Conservation (phyloP, 73 alveolate genomes). For the Blepharisma stoltei region DNA sequence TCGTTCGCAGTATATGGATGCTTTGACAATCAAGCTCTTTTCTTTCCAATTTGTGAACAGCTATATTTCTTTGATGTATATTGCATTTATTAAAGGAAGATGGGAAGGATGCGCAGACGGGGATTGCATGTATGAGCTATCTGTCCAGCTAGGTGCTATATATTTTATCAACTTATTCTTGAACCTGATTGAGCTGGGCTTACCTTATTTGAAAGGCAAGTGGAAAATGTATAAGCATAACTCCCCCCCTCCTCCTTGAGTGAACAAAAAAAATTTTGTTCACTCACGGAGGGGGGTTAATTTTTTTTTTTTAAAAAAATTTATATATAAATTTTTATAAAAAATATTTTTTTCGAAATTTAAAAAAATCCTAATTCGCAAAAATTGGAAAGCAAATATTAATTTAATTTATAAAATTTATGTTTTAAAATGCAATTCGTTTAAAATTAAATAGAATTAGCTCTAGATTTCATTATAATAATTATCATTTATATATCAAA, state of each 20-base stretch:
- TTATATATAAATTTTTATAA: no score
- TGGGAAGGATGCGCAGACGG: slow-evolving; percentile 7
- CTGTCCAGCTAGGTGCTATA: background rate
- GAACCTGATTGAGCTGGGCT: slow-evolving; percentile 31
- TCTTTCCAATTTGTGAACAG: slow-evolving; percentile 31
- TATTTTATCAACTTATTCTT: background rate
- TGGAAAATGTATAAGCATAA: background rate
- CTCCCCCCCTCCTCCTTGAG: no score
- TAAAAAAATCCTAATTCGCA: no score
- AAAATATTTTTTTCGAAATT: background rate
- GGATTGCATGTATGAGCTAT: slow-evolving; percentile 21
- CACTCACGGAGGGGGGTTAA: no score
- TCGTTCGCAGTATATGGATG: background rate
- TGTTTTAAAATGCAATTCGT: no score
- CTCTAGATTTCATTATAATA: no score
- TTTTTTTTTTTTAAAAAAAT: no score
- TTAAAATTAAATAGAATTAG: no score
- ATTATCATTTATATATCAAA: no score
- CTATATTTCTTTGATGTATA: slow-evolving; percentile 7
- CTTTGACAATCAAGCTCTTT: background rate
- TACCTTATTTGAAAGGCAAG: slow-evolving; percentile 13
- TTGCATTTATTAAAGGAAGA: slow-evolving; percentile 23
- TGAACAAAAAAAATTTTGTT: no score
- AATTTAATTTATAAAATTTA: no score
- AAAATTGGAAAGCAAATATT: no score